phyloP scores from a whole-genome alignment of 106 monocot genomes.

The Dendrobium catenatum region DNA sequence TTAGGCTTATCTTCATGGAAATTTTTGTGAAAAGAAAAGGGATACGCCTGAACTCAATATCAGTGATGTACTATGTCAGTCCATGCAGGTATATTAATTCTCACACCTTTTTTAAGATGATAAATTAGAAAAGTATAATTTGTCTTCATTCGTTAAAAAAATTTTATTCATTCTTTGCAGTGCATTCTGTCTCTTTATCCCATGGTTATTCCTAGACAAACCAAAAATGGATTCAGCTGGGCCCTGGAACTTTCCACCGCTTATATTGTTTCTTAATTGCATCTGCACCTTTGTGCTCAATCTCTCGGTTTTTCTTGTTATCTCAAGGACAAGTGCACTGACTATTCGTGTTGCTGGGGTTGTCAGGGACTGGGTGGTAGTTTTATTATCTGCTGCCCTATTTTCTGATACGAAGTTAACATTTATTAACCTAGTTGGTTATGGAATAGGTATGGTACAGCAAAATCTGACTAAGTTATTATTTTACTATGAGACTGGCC shows the following conservation, averaged over 20 bases:
- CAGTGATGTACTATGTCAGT: slow-evolving; percentile 97
- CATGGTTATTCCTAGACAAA: slow-evolving; percentile 92
- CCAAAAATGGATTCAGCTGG: slow-evolving; percentile 80
- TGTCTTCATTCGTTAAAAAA: background rate
- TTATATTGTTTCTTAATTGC: slow-evolving; percentile 69
- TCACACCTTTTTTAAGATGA: background rate
- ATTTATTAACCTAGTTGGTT: slow-evolving; percentile 72
- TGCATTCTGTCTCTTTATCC: slow-evolving; percentile 83
- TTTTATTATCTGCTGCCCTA: slow-evolving; percentile 67
- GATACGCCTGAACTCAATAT: slow-evolving; percentile 69
- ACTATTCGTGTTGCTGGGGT: slow-evolving; percentile 96
- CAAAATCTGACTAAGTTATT: background rate
- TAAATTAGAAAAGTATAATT: background rate
- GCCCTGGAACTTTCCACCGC: slow-evolving; percentile 71
- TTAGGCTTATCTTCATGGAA: slow-evolving; percentile 89
- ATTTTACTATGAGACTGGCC: background rate
- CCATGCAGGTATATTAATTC: slow-evolving; percentile 76
- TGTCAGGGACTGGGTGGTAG: slow-evolving; percentile 96
- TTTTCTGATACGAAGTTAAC: slow-evolving; percentile 84
- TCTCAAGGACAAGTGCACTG: slow-evolving; percentile 84
- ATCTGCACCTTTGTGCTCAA: slow-evolving; percentile 93
- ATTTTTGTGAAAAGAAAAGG: slow-evolving; percentile 95
- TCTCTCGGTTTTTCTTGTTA: slow-evolving; percentile 88
- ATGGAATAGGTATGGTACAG: slow-evolving; percentile 67
- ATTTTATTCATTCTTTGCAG: slow-evolving; percentile 33